Evolutionary conservation across 257 asterid genomes (phyloP), one percentile per base, ranked within the genome.

Genomic region (Pogostemon cablin): DNA sequence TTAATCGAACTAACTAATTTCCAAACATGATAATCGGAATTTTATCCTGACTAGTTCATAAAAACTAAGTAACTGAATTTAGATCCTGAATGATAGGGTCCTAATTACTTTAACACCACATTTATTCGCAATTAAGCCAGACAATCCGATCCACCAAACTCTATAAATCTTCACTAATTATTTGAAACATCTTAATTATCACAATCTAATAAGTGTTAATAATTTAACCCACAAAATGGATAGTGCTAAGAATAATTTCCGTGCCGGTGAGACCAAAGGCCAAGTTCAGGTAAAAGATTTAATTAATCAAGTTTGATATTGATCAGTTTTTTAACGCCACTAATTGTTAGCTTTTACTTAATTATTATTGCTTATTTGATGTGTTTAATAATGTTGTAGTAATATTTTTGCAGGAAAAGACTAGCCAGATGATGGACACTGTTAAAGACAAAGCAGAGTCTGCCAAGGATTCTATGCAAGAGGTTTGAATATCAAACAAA

Each of bases 181-280:
- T 67, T 55, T 52, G 11, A 50, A 47, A 9, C 50, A 74, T 38
- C 43, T 11, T 25, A 64, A 46, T 37, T 47, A 47, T 34, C 34
- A 7, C 11, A 3, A 47, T 8, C 8, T 8, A 25, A 25, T 25
- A 25, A 25, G 32, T 25, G 1, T 25, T 25, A 25, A 25, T 25
- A 25, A 25, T 48, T 35, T 37, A 9, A 11, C 62, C 62, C 17
- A 2, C n/a, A 44, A n/a, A 5, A 75, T 75, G 79, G 79, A 75
- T 43, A 50, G 15, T 32, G 58, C 75, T 3, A 68, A 75, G 55
- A 5, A 65, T n/a, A 52, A 42, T 62, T 79, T 42, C 72, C 77
- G 62, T 5, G 83, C 83, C 11, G 83, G 80, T 5, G 74, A 79
- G 63, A 38, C 80, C 58, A 79, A 71, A 72, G 83, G 80, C 64